Base-by-base conservation (phyloP, 2,329 filamentous ascomycete genomes). In the Hypoxylon sp. region DNA sequence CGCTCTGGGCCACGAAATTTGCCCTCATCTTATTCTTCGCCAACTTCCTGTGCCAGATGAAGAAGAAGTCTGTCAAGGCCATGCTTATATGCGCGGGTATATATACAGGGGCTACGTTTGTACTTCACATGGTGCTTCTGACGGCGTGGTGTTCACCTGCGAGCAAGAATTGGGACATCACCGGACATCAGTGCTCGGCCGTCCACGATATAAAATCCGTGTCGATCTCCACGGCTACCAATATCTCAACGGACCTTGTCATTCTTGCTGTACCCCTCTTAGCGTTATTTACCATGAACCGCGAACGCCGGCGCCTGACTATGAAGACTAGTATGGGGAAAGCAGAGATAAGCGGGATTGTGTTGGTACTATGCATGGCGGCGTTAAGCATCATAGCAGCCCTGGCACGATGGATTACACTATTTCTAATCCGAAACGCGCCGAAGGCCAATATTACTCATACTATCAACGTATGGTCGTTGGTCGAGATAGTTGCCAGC, bases 371-470 rank as follows among this genome's bases (percentile, higher is more conserved):
- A 2, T 63, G 63, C 41, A 70, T 73, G 32, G 70, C 71, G n/a
- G 69, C 68, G n/a, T 25, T 73, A 43, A 73, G 71, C 29, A 71
- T 73, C 32, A 21, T 63, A 0, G 71, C 69, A 1, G 71, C 71
- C 9, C 57, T 73, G 9, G 37, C 7, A 11, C 37, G 37, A 41
- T 41, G 37, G 37, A 41, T 41, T 8, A 19, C 37, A 3, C 37
- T 41, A 7, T 41, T 21, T 16, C n/a, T 41, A 8, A 11, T 41
- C 16, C 37, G 37, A 41, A 41, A 41, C 16, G 37, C 34, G 0
- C 34, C 34, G n/a, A 39, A 39, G 34, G 34, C 34, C 3, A 39
- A 39, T 16, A 39, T 39, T 39, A 39, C 34, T 39, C 34, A 39
- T 39, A 39, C 34, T 16, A 39, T 39, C 34, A 39, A 39, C n/a